Base-by-base conservation (phyloP, 2,329 filamentous ascomycete genomes). In the Fusarium sp. region DNA sequence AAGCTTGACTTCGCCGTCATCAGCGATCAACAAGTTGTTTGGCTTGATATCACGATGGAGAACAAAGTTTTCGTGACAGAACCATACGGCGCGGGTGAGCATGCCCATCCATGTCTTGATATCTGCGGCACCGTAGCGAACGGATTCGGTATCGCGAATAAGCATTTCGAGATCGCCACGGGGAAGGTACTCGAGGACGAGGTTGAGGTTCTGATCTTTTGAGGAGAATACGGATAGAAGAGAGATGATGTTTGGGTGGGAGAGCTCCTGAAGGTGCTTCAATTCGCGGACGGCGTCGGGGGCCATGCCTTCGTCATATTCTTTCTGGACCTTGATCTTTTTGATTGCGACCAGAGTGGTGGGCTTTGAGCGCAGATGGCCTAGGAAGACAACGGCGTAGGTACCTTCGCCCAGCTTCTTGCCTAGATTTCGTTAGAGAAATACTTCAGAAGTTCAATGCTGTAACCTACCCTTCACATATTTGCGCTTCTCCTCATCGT, bases 61-160 rank as follows among this genome's bases (percentile, higher is more conserved):
- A 20, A 99, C 89, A 76, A 92, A 95, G 80, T 96, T 97, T 79
- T 95, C 93, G 81, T 99, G 96, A 81, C 96, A 98, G 85, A 97
- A 99, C 91, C 94, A 97, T 32, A 98, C 90, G 30, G 93, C 96
- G 44, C 95, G 91, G 32, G 89, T 89, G n/a, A 98, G 88, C 96
- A 98, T 98, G 70, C 93, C 93, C 91, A 98, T 97, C 96, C 96
- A 99, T 18, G 94, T 92, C 81, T 99, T 99, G 81, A 98, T 94
- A 81, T 99, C 96, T 20, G 93, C 92, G 14, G 90, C 89, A 68
- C 93, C 93, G 81, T 98, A 98, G 59, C 90, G 89, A 49, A 98
- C 91, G 58, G 85, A 85, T 48, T 91, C 88, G 33, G 88, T 90
- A 81, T 98, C 95, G 80, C 93, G 93, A 80, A 97, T 97, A 64